phyloP scores from a whole-genome alignment of 2,329 filamentous ascomycete species.

The Apiospora kogelbergensis region DNA sequence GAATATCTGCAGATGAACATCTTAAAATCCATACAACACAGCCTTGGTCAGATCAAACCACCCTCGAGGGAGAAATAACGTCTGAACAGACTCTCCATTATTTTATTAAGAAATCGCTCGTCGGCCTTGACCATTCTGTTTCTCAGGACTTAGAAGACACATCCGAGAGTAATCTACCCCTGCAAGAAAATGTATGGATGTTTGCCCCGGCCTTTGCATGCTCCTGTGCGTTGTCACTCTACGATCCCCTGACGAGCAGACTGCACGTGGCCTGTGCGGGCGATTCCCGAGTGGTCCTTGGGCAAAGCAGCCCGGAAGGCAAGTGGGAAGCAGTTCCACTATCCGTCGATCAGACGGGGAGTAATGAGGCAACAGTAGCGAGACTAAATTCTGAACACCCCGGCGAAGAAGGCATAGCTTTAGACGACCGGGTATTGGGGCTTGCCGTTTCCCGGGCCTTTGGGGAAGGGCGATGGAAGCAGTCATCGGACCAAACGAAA shows the following conservation, averaged over 20 bases:
- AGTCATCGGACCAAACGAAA: slow-evolving; percentile 36
- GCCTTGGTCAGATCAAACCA: slow-evolving; percentile 16
- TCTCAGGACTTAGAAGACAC: slow-evolving; percentile 24
- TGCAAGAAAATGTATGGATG: neutral
- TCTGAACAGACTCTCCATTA: slow-evolving; percentile 27
- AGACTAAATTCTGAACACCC: slow-evolving; percentile 60
- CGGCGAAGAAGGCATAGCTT: slow-evolving; percentile 57
- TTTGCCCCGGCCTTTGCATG: slow-evolving; percentile 30
- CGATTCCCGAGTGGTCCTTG: slow-evolving; percentile 67
- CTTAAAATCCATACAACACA: slow-evolving; percentile 28
- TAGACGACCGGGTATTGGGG: slow-evolving; percentile 58
- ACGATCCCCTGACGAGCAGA: slow-evolving; percentile 51
- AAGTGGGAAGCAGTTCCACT: slow-evolving; percentile 51
- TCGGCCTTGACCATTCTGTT: slow-evolving; percentile 34
- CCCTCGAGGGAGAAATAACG: neutral
- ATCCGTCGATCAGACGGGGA: slow-evolving; percentile 66
- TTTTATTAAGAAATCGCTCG: slow-evolving; percentile 39
- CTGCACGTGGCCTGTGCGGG: slow-evolving; percentile 66
- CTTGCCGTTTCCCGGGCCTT: slow-evolving; percentile 64
- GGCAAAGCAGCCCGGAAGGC: slow-evolving; percentile 34
- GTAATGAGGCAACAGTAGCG: slow-evolving; percentile 56
- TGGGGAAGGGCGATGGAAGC: slow-evolving; percentile 70
- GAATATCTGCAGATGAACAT: slow-evolving; percentile 30
- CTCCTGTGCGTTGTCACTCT: slow-evolving; percentile 45
- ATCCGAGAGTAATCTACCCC: neutral